Evolutionary conservation across 106 monocot species (phyloP).

Genomic region (Dendrobium catenatum): DNA sequence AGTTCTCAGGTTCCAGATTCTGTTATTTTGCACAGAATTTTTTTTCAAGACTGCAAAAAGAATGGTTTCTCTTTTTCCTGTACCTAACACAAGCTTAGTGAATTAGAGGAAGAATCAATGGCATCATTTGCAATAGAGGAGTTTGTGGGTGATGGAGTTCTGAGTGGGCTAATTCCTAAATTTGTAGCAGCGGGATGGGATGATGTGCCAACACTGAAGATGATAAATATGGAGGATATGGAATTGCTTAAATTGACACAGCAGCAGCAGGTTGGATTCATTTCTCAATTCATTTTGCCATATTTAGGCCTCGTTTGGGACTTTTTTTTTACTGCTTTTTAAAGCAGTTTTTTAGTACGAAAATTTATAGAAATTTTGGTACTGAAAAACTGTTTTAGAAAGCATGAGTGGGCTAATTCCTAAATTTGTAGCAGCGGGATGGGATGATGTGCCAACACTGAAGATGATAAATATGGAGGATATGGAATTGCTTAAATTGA

Average conservation of each 20-base stretch:
- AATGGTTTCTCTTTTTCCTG: not conserved
- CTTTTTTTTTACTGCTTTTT: too few relatives aligned
- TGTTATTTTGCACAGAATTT: not conserved
- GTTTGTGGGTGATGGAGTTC: constrained; percentile 25
- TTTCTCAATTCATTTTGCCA: not conserved
- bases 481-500: too few relatives aligned
- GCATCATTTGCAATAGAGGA: constrained; percentile 26
- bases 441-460: too few relatives aligned
- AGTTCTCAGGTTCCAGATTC: not conserved
- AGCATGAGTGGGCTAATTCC: too few relatives aligned
- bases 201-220: constrained; percentile 30
- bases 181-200: constrained; percentile 25
- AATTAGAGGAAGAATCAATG: constrained; percentile 10
- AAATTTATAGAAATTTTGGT: too few relatives aligned
- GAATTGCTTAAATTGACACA: constrained; percentile 15
- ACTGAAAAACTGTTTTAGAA: too few relatives aligned
- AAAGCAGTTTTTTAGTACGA: too few relatives aligned
- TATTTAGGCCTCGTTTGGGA: too few relatives aligned
- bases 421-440: too few relatives aligned
- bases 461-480: too few relatives aligned
- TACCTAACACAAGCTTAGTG: not conserved
- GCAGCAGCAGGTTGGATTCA: constrained; percentile 17
- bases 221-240: constrained; percentile 21
- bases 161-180: constrained; percentile 17
- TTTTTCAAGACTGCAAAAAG: not conserved